phyloP scores from a whole-genome alignment of 208 protist genomes.

The Borovskyia barvae region DNA sequence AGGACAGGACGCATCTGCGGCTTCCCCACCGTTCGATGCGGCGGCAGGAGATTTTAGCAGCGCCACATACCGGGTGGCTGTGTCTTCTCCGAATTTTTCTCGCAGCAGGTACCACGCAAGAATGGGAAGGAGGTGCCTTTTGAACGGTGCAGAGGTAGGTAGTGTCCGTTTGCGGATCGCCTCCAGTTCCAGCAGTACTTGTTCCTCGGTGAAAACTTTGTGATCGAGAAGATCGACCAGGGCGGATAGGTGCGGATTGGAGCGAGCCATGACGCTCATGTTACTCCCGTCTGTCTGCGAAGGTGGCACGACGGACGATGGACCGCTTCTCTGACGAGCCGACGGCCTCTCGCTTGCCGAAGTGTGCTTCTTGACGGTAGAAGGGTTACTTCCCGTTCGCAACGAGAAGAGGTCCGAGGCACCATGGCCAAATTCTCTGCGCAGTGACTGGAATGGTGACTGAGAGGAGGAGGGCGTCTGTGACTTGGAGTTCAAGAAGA shows the following conservation, averaged over 20 bases:
- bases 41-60: constrained; percentile 10
- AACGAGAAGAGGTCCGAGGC: constrained; percentile 3
- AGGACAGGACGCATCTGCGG: constrained; percentile 12
- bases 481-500: too few species aligned
- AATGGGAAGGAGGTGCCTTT: constrained; percentile 36
- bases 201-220: constrained; percentile 45
- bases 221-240: constrained; percentile 35
- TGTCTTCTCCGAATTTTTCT: constrained; percentile 31
- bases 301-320: too few species aligned
- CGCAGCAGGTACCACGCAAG: constrained; percentile 41
- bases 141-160: constrained; percentile 44
- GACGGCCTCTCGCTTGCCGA: background rate
- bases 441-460: background rate
- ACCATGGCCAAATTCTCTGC: background rate
- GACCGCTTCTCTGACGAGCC: background rate
- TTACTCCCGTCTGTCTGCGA: background rate
- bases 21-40: background rate
- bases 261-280: constrained; percentile 16
- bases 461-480: background rate
- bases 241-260: constrained; percentile 35
- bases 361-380: background rate
- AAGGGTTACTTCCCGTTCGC: background rate
- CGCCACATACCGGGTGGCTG: constrained; percentile 23
- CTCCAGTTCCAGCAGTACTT: constrained; percentile 42
- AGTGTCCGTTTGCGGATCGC: constrained; percentile 47